A percentile compares a stretch with the other conserved stretches of the same genome.
These are phyloP conservation scores for Trichoderma asperelloides DNA, from an alignment of 495 filamentous ascomycete genomes.

Conservation along the genomic window DNA sequence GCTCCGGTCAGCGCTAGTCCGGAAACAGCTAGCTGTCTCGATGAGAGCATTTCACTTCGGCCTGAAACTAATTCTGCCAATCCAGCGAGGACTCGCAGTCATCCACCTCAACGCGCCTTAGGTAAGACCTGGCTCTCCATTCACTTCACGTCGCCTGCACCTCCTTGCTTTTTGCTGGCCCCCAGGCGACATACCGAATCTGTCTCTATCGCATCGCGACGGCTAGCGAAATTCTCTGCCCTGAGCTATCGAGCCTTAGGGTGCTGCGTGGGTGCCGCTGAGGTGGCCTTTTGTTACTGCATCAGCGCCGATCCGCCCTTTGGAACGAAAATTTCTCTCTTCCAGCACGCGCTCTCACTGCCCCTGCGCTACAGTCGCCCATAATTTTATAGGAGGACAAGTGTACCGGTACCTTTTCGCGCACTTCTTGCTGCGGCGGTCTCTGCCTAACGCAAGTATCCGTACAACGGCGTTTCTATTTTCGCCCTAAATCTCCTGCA, in stretches of 20 bases:
- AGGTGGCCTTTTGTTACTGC: conserved; percentile 1
- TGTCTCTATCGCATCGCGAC: conserved; percentile 8
- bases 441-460: background rate
- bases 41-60: conserved; percentile 1
- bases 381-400: background rate
- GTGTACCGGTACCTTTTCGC: background rate
- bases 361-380: conserved; percentile 2
- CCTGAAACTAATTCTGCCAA: conserved; percentile 5
- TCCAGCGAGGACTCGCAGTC: conserved; percentile 9
- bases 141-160: conserved; percentile 9
- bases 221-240: background rate
- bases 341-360: conserved; percentile 6
- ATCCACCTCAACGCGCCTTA: conserved; percentile 11
- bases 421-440: background rate
- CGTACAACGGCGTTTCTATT: background rate
- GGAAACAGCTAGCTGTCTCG: background rate
- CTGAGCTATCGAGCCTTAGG: background rate
- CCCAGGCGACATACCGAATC: conserved; percentile 2
- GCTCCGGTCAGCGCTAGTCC: background rate
- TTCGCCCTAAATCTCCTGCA: background rate
- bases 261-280: conserved; percentile 3
- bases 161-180: background rate
- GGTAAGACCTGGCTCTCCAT: conserved; percentile 13
- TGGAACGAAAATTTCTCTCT: conserved; percentile 6
- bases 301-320: background rate